Evolutionary conservation across 345 rosid genomes (phyloP), one percentile per base, ranked within the genome.

Genomic region (Carallia pectinifolia): DNA sequence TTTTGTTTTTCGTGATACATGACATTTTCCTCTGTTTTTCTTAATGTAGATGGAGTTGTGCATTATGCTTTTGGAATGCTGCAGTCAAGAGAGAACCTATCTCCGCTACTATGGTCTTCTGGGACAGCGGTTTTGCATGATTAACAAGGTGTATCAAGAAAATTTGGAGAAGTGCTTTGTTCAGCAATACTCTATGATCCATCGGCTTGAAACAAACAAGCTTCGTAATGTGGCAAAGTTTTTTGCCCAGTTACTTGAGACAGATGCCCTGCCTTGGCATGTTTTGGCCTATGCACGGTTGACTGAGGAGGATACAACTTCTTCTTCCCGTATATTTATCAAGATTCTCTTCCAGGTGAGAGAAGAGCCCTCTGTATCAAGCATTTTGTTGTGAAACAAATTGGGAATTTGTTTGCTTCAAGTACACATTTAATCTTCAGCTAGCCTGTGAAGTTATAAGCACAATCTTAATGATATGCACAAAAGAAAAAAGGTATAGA

Each of bases 271-370:
- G 50, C 96, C 97, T 1, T 94, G 98, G 97, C 98, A 94, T 70
- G 96, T 86, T 58, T 70, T 94, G 50, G 85, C 97, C 39, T 88
- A 88, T 68, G 85, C 90, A 50, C 89, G 90, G 7, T 74, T 91
- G 77, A 91, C 93, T 0, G 98, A 94, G 68, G 96, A 90, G 81
- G 97, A 94, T 68, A 91, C 93, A 9, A 91, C 98, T 65, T 94
- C 97, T n/a, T 90, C 93, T 1, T 91, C 96, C 0, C 90, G 96
- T 65, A 91, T 94, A 59, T 94, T 94, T 75, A 90, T 94, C 71
- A 91, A 94, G 87, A 94, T 90, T 75, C 98, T 94, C 54, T 94
- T 94, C 74, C 91, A 94, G 97, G 98, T 91, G 74, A 74, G 31
- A 71, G 54, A 18, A 53, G 1, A 4, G 29, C 5, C 19, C 19